A percentile compares a stretch with the other conserved stretches of the same genome.
Conservation (phyloP, 371 early-diverging fungal species). For the Cladochytrium tenue region DNA sequence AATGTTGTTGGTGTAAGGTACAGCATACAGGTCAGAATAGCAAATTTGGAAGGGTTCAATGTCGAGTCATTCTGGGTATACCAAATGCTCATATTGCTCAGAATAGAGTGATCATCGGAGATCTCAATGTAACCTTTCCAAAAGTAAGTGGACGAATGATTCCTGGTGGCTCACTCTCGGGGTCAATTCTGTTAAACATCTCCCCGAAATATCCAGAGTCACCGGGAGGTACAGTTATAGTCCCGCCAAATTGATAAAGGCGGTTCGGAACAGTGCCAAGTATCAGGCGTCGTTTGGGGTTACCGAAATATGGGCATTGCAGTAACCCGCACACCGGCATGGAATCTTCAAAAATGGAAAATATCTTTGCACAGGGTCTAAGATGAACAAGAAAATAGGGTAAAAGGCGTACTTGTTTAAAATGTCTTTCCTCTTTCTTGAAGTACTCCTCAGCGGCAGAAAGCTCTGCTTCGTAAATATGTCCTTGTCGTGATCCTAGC, state of each 20-base stretch:
- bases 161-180: conserved; percentile 34
- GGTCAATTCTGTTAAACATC: conserved; percentile 64
- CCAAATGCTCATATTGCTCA: neutral
- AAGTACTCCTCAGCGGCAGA: conserved; percentile 81
- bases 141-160: neutral
- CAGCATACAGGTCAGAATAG: neutral
- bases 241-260: conserved; percentile 83
- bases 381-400: too few relatives aligned
- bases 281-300: conserved; percentile 71
- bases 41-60: neutral
- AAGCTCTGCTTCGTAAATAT: conserved; percentile 81
- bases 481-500: conserved; percentile 80
- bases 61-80: neutral
- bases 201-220: conserved; percentile 57
- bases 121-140: conserved; percentile 71
- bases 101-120: conserved; percentile 42
- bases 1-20: too few relatives aligned
- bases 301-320: conserved; percentile 75
- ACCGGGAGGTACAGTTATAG: conserved; percentile 13
- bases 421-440: conserved; percentile 76
- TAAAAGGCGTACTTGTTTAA: conserved; percentile 65
- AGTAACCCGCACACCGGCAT: conserved; percentile 79
- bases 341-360: conserved; percentile 45
- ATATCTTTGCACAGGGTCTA: too few relatives aligned
- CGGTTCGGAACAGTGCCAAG: conserved; percentile 76